Evolutionary conservation across 1,284 basidiomycete species (phyloP), one percentile per base, ranked within the genome.

Genomic region (Gomphus bonarii): DNA sequence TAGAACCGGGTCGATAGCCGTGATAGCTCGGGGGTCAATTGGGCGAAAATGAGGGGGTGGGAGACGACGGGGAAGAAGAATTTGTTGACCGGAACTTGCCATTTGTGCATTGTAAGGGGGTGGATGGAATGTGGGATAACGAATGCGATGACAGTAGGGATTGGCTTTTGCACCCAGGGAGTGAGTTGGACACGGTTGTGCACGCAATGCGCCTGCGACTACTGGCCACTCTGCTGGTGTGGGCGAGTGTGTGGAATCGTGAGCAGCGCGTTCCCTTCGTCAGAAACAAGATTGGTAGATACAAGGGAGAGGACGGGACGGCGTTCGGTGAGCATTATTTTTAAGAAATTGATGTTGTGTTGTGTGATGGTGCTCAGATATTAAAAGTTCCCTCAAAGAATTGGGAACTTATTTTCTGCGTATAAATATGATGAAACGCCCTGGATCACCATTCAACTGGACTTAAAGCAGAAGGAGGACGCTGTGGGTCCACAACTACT

Each of bases 61-160:
- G 22, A 73, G 69, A 16, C 62, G 63, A 38, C 70, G 68, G n/a
- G 71, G 72, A 42, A 72, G 69, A 18, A 2, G 25, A 28, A 48
- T 10, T 11, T 4, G 1, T 12, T 48, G 47, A 48, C 4, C 16
- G 28, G 20, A 11, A 44, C 20, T 20, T 22, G 28, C 28, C 12
- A 85, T 75, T 3, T 51, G 50, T 7, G 12, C 16, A 51, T 51
- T 22, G 8, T 51, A 22, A 18, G 9, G n/a, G 20, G 47, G 3
- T 22, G n/a, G 31, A 20, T 30, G 48, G 11, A 28, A 31, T 4
- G 48, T 22, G 18, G 3, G 33, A 28, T 22, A n/a, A 38, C 33
- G 33, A 38, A 14, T 16, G 16, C 33, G 3, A 16, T 6, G 18
- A 36, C n/a, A 31, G n/a, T 11, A 18, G 38, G 6, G 5, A 40